These are phyloP conservation scores for Cladosporium sp. DNA, from an alignment of 2,329 filamentous ascomycete species.

Conservation along the genomic window DNA sequence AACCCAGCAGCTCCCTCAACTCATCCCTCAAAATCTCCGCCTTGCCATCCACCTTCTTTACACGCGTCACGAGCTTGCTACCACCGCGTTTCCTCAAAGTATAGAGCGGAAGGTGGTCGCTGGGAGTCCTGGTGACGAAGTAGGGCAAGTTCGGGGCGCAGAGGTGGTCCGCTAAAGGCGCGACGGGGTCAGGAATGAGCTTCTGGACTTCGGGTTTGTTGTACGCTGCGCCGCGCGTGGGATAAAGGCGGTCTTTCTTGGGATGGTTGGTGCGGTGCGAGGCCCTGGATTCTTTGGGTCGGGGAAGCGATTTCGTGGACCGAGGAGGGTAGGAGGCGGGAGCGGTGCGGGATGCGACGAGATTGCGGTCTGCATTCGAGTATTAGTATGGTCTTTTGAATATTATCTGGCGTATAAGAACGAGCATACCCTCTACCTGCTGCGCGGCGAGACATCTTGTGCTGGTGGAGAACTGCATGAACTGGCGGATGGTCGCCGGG, in stretches of 20 bases:
- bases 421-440: constrained; percentile 25
- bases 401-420: not conserved
- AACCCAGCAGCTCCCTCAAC: constrained; percentile 52
- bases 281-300: constrained; percentile 33
- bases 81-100: constrained; percentile 68
- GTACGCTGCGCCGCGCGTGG: constrained; percentile 27
- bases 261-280: constrained; percentile 32
- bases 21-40: constrained; percentile 59
- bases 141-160: constrained; percentile 55
- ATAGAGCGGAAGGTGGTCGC: constrained; percentile 74
- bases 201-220: constrained; percentile 16
- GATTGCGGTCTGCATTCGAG: constrained; percentile 26
- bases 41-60: constrained; percentile 80
- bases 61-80: constrained; percentile 66
- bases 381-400: constrained; percentile 4
- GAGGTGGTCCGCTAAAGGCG: constrained; percentile 24
- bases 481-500: constrained; percentile 33
- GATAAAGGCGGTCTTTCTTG: constrained; percentile 30
- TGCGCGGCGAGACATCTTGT: constrained; percentile 20
- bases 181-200: constrained; percentile 25
- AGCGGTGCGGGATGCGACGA: constrained; percentile 31
- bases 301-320: constrained; percentile 30
- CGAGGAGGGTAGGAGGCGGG: constrained; percentile 30
- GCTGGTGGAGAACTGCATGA: constrained; percentile 39
- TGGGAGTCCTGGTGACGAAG: constrained; percentile 66